Conservation (phyloP, 108 stramenopile species). For the Epithemia pelagica region DNA sequence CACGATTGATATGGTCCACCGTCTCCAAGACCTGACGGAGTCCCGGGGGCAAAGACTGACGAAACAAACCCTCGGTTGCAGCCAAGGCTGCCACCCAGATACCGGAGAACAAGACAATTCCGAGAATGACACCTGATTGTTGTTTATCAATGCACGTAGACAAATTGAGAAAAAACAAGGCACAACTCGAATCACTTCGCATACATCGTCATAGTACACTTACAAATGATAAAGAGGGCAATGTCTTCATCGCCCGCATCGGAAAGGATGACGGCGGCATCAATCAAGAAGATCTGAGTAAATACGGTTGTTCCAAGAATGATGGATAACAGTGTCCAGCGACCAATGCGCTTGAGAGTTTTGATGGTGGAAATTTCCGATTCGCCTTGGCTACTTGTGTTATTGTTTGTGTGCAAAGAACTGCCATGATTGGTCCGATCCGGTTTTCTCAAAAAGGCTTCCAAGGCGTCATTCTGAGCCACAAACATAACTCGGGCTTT, state of each 20-base stretch:
- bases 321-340: background rate
- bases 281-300: background rate
- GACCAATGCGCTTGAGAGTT: background rate
- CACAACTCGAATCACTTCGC: too few relatives aligned
- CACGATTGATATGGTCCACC: background rate
- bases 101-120: background rate
- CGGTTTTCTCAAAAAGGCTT: conserved; percentile 5
- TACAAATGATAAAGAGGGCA: background rate
- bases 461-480: conserved; percentile 15
- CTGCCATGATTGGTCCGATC: background rate
- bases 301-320: background rate
- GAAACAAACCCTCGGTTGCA: background rate
- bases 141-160: too few relatives aligned
- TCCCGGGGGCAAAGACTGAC: background rate
- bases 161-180: too few relatives aligned
- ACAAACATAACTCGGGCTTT: conserved; percentile 23
- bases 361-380: background rate
- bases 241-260: background rate
- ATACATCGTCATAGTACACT: too few relatives aligned
- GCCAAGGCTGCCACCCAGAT: background rate
- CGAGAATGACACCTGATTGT: background rate
- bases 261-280: background rate
- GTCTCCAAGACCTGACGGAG: background rate
- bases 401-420: too few relatives aligned
- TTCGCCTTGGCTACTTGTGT: too few relatives aligned